Conservation (phyloP, 1,284 basidiomycete genomes). For the Trametes versicolor region DNA sequence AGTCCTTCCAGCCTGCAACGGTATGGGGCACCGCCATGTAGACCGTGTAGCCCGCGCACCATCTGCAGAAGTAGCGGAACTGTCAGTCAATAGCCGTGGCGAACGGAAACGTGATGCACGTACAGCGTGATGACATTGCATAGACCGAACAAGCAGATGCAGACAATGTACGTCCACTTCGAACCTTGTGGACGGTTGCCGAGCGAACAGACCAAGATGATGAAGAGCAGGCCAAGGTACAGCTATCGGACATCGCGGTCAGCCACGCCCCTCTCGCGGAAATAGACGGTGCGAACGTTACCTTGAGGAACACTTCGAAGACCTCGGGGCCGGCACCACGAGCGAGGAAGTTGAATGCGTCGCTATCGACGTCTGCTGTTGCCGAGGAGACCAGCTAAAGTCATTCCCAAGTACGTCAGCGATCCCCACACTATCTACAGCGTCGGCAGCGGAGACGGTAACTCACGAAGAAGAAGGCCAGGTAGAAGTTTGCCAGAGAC, state of each 20-base stretch:
- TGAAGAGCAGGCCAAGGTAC: constrained; percentile 80
- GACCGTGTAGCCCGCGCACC: constrained; percentile 90
- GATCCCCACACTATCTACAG: background rate
- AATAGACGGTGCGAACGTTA: constrained; percentile 37
- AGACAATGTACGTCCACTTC: constrained; percentile 83
- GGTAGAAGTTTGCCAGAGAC: constrained; percentile 83
- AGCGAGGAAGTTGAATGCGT: constrained; percentile 85
- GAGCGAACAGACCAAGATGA: constrained; percentile 82
- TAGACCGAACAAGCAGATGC: constrained; percentile 78
- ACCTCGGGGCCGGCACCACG: constrained; percentile 78
- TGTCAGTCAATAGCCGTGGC: background rate
- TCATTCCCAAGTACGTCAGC: constrained; percentile 15
- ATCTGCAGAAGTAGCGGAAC: constrained; percentile 48
- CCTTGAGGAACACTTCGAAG: constrained; percentile 86
- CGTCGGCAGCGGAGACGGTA: background rate
- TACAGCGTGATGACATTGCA: constrained; percentile 75
- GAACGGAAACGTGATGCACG: no score
- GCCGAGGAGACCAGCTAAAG: constrained; percentile 78
- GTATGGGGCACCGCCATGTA: constrained; percentile 86
- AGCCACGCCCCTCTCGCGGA: background rate
- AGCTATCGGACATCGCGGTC: constrained; percentile 48
- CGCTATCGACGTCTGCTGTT: constrained; percentile 61
- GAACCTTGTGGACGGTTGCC: constrained; percentile 91
- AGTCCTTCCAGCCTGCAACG: constrained; percentile 75
- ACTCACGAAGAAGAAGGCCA: constrained; percentile 86